Base-by-base conservation (phyloP, 371 early-diverging fungal genomes). In the Basidiobolus meristosporus region DNA sequence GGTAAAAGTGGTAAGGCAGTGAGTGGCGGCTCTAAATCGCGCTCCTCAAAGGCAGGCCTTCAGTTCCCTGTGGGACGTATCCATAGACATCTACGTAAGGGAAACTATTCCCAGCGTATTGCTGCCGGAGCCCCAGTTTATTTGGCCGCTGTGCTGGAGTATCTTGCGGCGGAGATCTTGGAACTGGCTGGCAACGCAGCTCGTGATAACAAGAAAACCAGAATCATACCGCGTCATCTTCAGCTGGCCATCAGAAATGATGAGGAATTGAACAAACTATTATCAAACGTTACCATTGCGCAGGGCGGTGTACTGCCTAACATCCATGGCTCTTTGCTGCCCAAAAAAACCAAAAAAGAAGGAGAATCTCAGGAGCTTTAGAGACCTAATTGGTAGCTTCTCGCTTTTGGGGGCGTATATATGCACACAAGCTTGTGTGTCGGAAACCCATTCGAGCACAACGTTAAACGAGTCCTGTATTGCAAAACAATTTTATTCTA, bases 51-150 rank as follows among this genome's bases (percentile, higher is more conserved):
- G 62, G 84, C 85, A 50, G 86, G 86, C 62, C 78, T 84, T 50
- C 83, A 87, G 59, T 90, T 90, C 78, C 95, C 95, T 48, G 90
- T 87, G 51, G 90, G 88, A 59, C 89, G 95, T 82, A 78, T 93
- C 57, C 90, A 90, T 64, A 82, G 91, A 73, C 77, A 82, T 41
- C 68, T 93, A 46, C 81, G 90, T 57, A 82, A 82, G 65, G 90
- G 90, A 49, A 89, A 88, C 81, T 90, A 90, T 60, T 88, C 90
- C 47, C 85, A 82, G 60, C 83, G 90, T 70, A 77, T 90, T 43
- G 88, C 86, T 65, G 85, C 87, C 51, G 82, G 86, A 64, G 88
- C 90, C 43, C 89, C 89, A 54, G 90, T 90, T 55, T 92, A 88
- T 68, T 66, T 90, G 36, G 90, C 91, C 45, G 89, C 91, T 47